Conservation (phyloP, 2,329 filamentous ascomycete genomes). For the Sphaceloma murrayae region DNA sequence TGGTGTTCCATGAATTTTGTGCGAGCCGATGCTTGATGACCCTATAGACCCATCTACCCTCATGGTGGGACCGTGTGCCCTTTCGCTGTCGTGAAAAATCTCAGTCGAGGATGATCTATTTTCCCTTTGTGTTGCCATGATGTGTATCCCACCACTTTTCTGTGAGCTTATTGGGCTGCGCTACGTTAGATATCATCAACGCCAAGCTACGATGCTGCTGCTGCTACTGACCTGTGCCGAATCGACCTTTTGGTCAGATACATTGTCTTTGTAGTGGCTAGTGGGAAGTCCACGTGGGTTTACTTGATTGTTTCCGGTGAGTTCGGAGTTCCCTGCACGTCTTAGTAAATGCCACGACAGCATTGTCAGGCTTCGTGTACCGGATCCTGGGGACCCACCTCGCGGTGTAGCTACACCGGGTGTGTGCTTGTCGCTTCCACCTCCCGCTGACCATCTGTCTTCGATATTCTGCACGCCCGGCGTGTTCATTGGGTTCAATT, state of each 20-base stretch:
- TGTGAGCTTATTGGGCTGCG: slow-evolving; percentile 20
- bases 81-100: not conserved
- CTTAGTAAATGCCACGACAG: not conserved
- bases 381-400: slow-evolving; percentile 22
- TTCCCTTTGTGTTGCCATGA: slow-evolving; percentile 30
- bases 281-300: slow-evolving; percentile 27
- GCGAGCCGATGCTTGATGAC: not conserved
- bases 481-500: slow-evolving; percentile 27
- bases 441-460: slow-evolving; percentile 28
- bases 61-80: slow-evolving; percentile 8
- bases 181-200: slow-evolving; percentile 21
- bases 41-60: too few relatives aligned
- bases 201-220: slow-evolving; percentile 25
- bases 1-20: too few relatives aligned
- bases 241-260: slow-evolving; percentile 25
- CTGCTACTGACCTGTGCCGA: slow-evolving; percentile 25
- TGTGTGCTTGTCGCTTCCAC: slow-evolving; percentile 28
- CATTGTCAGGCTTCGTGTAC: slow-evolving; percentile 1
- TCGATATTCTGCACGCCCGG: slow-evolving; percentile 29
- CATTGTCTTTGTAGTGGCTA: slow-evolving; percentile 27
- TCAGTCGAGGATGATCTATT: slow-evolving; percentile 20
- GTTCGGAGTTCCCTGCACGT: slow-evolving; percentile 23
- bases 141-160: slow-evolving; percentile 27
- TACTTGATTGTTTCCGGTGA: slow-evolving; percentile 22
- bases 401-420: slow-evolving; percentile 28